These are phyloP conservation scores for Posidonia oceanica DNA, from an alignment of 116 monocot genomes.

Conservation along the genomic window DNA sequence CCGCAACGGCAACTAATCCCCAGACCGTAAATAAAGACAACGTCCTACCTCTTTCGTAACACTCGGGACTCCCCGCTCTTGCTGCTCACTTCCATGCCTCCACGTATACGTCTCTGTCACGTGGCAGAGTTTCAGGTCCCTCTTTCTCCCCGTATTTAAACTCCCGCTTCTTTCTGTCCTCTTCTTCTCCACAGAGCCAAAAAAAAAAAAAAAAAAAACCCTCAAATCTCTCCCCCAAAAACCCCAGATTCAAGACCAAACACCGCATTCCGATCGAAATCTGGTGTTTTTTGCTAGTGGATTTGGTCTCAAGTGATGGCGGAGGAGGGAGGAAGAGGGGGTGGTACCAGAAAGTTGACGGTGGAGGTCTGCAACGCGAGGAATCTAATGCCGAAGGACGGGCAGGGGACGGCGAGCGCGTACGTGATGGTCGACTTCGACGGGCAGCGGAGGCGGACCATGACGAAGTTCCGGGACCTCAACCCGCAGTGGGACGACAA, in stretches of 20 bases:
- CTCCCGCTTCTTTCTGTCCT: neutral
- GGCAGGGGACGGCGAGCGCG: conserved; percentile 84
- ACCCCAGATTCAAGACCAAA: neutral
- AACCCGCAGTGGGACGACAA: conserved; percentile 87
- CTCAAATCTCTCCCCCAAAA: neutral
- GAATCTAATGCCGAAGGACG: conserved; percentile 95
- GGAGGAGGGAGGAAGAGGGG: conserved; percentile 22
- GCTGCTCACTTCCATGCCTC: neutral
- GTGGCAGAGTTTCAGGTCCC: neutral
- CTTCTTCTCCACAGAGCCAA: no score
- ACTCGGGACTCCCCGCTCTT: neutral
- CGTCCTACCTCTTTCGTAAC: no score
- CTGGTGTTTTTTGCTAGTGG: neutral
- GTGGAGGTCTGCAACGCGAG: conserved; percentile 77
- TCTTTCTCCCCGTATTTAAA: neutral
- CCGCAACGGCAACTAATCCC: no score
- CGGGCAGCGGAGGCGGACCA: conserved; percentile 69
- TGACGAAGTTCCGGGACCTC: conserved; percentile 59
- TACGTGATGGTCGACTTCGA: conserved; percentile 87
- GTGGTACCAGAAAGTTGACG: conserved; percentile 29
- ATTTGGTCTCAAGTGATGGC: conserved; percentile 13
- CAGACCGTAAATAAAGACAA: no score
- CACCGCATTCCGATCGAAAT: neutral
- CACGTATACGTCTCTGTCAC: neutral
- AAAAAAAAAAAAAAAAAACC: no score